Evolutionary conservation across 139 green algal species (phyloP), one percentile per base, ranked within the genome.

Genomic region (Asterochloris erici): DNA sequence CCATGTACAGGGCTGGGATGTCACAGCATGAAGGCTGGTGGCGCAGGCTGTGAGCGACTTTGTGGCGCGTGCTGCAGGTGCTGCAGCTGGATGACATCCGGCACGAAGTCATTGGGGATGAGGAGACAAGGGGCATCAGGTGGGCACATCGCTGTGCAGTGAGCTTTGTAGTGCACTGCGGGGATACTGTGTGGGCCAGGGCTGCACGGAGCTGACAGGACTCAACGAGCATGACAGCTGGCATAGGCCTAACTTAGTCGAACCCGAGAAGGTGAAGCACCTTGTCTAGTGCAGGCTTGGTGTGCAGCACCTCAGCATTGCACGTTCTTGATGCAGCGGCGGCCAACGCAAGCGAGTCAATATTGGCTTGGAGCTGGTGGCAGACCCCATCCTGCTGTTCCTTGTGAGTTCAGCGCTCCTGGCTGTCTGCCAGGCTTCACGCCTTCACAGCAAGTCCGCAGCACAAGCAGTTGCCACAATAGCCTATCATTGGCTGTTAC

Each of bases 291-390:
- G 38, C 38, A 54, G 38, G 4, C 6, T 54, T 54, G 4, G 6
- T 54, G 38, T 54, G 2, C 68, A 27, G 23, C 24, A n/a, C 23
- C 68, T 74, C 24, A 74, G 23, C 4, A 54, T 54, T 54, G 38
- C 38, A 54, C 2, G 38, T 6, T 6, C 38, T 54, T 54, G 38
- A 54, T 54, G 38, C 38, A 54, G 27, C 23, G 68, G 69, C 24
- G 86, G 89, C 0, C 91, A 95, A 83, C 84, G 90, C 28, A 97
- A 97, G 89, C 87, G 93, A 9, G 90, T 96, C 24, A 94, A 92
- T 79, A 88, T 97, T 12, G 93, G 89, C 6, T 73, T 96, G 63
- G 94, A 98, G 85, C 87, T 98, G 66, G 90, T 96, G 19, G 86
- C 84, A 47, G 82, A 92, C 71, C 94, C 94, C 23, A 82, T 68